phyloP scores from a whole-genome alignment of 23 red algal genomes.

The Gracilaria gracilis region DNA sequence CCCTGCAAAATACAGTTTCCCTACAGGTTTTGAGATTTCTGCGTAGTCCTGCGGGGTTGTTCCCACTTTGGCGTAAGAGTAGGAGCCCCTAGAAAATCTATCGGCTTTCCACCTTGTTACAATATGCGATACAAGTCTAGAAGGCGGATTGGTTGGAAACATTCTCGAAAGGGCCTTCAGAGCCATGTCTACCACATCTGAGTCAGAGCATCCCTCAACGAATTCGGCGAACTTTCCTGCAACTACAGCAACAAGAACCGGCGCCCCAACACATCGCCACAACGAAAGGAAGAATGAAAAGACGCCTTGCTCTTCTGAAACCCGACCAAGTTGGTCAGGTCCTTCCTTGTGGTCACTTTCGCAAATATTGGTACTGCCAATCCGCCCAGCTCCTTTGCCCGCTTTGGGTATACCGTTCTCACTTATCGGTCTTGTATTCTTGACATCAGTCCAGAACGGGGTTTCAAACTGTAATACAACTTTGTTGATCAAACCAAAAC shows the following conservation, averaged over 20 bases:
- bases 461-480: constrained; percentile 82
- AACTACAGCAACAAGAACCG: constrained; percentile 77
- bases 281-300: constrained; percentile 88
- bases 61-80: constrained; percentile 81
- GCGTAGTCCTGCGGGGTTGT: constrained; percentile 82
- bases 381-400: background rate
- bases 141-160: constrained; percentile 52
- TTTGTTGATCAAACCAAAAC: constrained; percentile 94
- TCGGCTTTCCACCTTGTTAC: constrained; percentile 92
- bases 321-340: constrained; percentile 60
- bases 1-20: constrained; percentile 83
- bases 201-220: constrained; percentile 66
- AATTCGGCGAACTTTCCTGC: constrained; percentile 75
- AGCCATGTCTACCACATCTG: constrained; percentile 64
- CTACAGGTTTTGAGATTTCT: constrained; percentile 66
- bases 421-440: background rate
- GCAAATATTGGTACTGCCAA: background rate
- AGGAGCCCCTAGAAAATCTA: constrained; percentile 81
- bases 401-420: background rate
- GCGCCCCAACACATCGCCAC: constrained; percentile 64
- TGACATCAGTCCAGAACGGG: constrained; percentile 71
- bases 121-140: constrained; percentile 51
- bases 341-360: constrained; percentile 29
- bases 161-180: constrained; percentile 65
- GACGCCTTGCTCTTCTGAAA: constrained; percentile 67